Evolutionary conservation across 2,329 filamentous ascomycete genomes (phyloP), one percentile per base, ranked within the genome.

Genomic region (Bisporella sp.): DNA sequence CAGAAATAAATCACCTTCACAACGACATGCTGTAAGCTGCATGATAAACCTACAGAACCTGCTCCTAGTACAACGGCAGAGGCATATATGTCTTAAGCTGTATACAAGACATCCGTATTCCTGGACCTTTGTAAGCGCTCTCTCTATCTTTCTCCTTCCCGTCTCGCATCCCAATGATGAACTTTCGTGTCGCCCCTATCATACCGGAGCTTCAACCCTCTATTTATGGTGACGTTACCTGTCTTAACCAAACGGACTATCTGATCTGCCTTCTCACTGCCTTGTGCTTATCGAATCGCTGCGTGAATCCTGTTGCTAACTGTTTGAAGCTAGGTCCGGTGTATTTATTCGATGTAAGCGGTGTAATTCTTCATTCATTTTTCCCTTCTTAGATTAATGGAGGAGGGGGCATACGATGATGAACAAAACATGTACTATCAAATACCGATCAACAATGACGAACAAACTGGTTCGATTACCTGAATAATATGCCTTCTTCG

Each of bases 151-250:
- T 21, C 21, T 21, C 21, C 21, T 21, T 21, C 21, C 21, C 21
- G 21, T 21, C 21, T 21, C 21, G 21, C 21, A 21, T 58, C 49
- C 51, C 46, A 41, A 73, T 79, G 76, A 79, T 79, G 76, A 79
- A 69, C 66, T 69, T 65, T 68, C 66, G 69, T 75, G 76, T 79
- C 76, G 76, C 76, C 76, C 76, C 76, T 77, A 76, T 74, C 76
- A 73, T 75, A 79, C 70, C 59, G 61, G 59, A 64, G 59, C 57
- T 62, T 61, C 53, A 52, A 57, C 62, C 64, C 63, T 37, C 35
- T 37, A 37, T 37, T 62, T 54, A 71, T 79, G 76, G 74, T 79
- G 76, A 79, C 72, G 67, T 53, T 73, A 78, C 76, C 75, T 71
- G 75, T 78, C 75, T 73, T 69, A 69, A 72, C 76, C 75, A 79